Evolutionary conservation across 192 early-diverging fungal species (phyloP).

Genomic region (Coemansia sp.): DNA sequence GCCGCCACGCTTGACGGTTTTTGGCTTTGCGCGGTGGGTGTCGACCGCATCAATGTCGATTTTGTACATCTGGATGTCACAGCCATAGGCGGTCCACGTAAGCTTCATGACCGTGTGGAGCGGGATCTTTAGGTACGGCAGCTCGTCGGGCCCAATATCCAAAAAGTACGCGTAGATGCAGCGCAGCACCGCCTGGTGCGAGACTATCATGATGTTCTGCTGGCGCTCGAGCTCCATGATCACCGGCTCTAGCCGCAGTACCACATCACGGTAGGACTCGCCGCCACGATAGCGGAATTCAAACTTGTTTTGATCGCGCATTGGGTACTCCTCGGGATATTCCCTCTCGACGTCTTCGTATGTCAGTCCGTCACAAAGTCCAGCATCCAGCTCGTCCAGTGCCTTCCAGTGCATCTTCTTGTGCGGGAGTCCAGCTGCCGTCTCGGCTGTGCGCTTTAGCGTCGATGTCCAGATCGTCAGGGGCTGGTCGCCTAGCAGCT

Average conservation of each 20-base stretch:
- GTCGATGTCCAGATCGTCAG: slow-evolving; percentile 98
- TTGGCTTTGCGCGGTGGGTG: slow-evolving; percentile 85
- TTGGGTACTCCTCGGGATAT: slow-evolving; percentile 92
- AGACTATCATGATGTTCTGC: slow-evolving; percentile 93
- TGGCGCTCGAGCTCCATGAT: slow-evolving; percentile 99
- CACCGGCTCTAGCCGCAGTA: slow-evolving; percentile 94
- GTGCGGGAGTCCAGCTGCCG: slow-evolving; percentile 73
- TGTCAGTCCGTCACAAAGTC: slow-evolving; percentile 97
- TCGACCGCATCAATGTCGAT: slow-evolving; percentile 98
- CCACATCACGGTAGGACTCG: slow-evolving; percentile 95
- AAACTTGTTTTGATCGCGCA: slow-evolving; percentile 97
- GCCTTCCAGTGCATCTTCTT: slow-evolving; percentile 96
- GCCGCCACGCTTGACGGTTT: slow-evolving; percentile 36
- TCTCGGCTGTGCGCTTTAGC: slow-evolving; percentile 89
- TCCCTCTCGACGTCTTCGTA: slow-evolving; percentile 96
- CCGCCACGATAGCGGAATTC: slow-evolving; percentile 82
- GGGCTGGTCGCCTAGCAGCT: slow-evolving; percentile 70
- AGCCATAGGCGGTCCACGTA: slow-evolving; percentile 95
- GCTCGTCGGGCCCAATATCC: slow-evolving; percentile 88
- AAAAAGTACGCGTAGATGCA: slow-evolving; percentile 99
- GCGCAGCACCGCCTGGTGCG: slow-evolving; percentile 96
- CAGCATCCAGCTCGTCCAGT: slow-evolving; percentile 95
- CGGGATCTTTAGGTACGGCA: slow-evolving; percentile 99
- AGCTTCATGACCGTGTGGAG: slow-evolving; percentile 96
- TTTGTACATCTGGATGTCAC: slow-evolving; percentile 89